Percentiles rank a stretch among this genome's conserved stretches.
Evolutionary conservation across 768 basidiomycete species (phyloP).

Genomic region (Leccinum longicurvipes): DNA sequence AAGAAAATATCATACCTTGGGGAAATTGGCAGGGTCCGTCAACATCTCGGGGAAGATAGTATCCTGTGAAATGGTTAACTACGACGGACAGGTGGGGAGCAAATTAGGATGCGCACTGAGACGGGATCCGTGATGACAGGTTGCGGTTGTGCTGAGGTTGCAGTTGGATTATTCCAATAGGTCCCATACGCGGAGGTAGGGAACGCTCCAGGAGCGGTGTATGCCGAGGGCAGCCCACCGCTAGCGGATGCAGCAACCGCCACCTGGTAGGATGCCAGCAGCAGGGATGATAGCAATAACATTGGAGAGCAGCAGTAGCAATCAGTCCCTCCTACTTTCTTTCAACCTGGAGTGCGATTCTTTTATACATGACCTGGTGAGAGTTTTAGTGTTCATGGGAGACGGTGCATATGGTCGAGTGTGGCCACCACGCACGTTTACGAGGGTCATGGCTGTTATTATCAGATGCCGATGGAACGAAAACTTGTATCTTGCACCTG

Average conservation of each 20-base stretch:
- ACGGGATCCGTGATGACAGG: conserved; percentile 69
- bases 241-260: not conserved
- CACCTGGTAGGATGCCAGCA: not conserved
- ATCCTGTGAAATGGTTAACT: conserved; percentile 36
- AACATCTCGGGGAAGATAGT: conserved; percentile 52
- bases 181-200: conserved; percentile 55
- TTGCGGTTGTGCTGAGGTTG: conserved; percentile 64
- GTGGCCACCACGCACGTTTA: conserved; percentile 7
- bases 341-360: not conserved
- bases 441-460: not conserved
- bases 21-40: conserved; percentile 58
- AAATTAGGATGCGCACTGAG: conserved; percentile 37
- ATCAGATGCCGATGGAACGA: not conserved
- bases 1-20: conserved; percentile 29
- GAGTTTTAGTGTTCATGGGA: not conserved
- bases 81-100: not conserved
- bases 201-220: conserved; percentile 56
- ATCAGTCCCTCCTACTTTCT: not conserved
- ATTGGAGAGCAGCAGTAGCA: not conserved
- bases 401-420: not conserved
- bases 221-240: conserved; percentile 31
- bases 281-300: not conserved
- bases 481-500: not conserved
- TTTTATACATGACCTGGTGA: conserved; percentile 3
- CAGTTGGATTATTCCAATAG: conserved; percentile 70